These are phyloP conservation scores for Vigna unguiculata DNA, from an alignment of 306 rosid genomes.

Conservation along the genomic window DNA sequence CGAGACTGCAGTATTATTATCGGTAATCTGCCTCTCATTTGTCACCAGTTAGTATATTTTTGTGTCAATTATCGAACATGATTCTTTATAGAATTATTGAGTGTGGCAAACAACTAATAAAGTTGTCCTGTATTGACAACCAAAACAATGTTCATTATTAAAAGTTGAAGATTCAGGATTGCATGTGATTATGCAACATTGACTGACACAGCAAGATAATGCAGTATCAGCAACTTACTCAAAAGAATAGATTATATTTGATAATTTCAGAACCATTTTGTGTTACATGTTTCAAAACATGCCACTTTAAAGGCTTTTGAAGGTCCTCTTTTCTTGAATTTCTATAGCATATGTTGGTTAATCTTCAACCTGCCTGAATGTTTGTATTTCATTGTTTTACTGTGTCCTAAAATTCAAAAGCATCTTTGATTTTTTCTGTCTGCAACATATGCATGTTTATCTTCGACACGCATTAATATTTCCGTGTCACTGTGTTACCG, in stretches of 20 bases:
- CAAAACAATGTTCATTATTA: slow-evolving; percentile 12
- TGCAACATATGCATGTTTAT: neutral
- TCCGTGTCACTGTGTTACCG: slow-evolving; percentile 11
- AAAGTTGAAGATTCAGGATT: slow-evolving; percentile 19
- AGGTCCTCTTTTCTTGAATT: slow-evolving; percentile 33
- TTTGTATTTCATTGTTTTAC: slow-evolving; percentile 17
- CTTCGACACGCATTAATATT: slow-evolving; percentile 2
- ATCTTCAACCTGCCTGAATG: slow-evolving; percentile 8
- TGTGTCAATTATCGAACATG: neutral
- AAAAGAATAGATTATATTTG: slow-evolving; percentile 5
- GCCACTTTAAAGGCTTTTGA: slow-evolving; percentile 22
- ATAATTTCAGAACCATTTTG: slow-evolving; percentile 6
- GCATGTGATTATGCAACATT: neutral
- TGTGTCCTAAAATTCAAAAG: neutral
- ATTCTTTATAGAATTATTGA: neutral
- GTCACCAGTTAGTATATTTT: slow-evolving; percentile 18
- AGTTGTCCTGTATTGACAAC: slow-evolving; percentile 16
- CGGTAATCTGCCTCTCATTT: slow-evolving; percentile 63
- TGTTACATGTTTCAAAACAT: slow-evolving; percentile 13
- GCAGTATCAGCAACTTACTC: slow-evolving; percentile 30
- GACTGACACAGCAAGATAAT: slow-evolving; percentile 7
- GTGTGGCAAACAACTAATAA: slow-evolving; percentile 2
- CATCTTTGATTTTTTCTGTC: too few species aligned
- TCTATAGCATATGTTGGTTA: slow-evolving; percentile 24
- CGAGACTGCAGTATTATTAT: slow-evolving; percentile 90